Evolutionary conservation across 1,139 yeast species (phyloP), one percentile per base, ranked within the genome.

Genomic region (Protomyces macrosporus): DNA sequence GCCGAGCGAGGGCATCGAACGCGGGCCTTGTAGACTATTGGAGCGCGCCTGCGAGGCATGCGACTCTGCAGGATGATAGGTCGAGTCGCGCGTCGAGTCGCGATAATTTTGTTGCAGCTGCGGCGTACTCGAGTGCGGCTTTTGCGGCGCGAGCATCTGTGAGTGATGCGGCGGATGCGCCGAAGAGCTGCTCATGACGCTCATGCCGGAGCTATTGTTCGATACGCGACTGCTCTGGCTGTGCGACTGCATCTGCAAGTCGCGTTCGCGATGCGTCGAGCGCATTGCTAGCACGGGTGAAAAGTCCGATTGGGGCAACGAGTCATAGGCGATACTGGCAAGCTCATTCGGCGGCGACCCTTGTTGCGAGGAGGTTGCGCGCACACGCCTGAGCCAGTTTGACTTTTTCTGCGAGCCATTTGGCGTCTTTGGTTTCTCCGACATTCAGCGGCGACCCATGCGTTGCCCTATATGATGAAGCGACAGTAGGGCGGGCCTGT

Each of bases 11-110:
- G 62, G 62, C 48, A 58, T 48, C 6, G 62, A 55, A 14, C 62
- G 51, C 37, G 62, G 62, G 36, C 62, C 62, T 51, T 58, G 62
- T 32, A 58, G 12, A 35, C 62, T 58, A 12, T 58, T 58, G 4
- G 56, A 52, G 12, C 62, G 62, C 52, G 53, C 16, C 33, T 58
- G 62, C 3, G 62, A 58, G 9, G 62, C 62, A 42, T 58, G 62
- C 10, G 62, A 58, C 12, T 58, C 62, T 7, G 56, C 56, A n/a
- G 62, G 62, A 32, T 16, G 16, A 16, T 42, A 6, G 48, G 35
- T 30, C 32, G 57, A 14, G 60, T 14, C 23, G 33, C 39, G n/a
- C n/a, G 42, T 16, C 23, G 51, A 34, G 32, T 48, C 52, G 23
- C 45, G 45, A 48, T 51, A 32, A 5, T 16, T 23, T 39, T 45